phyloP scores from a whole-genome alignment of 176 grass and related monocot genomes.

The Olyra latifolia region DNA sequence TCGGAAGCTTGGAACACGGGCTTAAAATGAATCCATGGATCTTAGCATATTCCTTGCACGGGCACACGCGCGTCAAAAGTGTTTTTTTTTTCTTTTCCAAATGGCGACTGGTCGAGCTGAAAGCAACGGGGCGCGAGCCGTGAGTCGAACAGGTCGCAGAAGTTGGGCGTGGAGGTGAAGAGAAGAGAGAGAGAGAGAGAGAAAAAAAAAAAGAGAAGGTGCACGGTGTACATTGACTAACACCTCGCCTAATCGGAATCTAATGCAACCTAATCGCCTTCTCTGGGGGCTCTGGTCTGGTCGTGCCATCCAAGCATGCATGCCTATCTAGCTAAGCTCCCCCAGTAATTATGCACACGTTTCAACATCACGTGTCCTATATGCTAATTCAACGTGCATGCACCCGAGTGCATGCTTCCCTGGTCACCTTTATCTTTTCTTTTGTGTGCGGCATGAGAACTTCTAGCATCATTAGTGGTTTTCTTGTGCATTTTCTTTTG shows the following conservation, averaged over 20 bases:
- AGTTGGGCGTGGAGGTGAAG: not conserved
- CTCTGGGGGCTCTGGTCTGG: not conserved
- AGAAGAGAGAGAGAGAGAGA: no score
- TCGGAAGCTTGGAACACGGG: no score
- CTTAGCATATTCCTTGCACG: no score
- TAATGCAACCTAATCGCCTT: not conserved
- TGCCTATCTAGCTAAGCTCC: not conserved
- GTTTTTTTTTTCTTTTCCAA: not conserved
- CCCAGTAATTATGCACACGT: not conserved
- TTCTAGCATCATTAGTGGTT: not conserved
- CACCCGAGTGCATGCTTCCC: not conserved
- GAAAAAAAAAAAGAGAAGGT: not conserved
- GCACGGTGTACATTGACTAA: no score
- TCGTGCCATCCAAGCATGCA: not conserved
- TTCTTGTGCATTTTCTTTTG: no score
- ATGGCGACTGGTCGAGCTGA: not conserved
- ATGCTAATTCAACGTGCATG: not conserved
- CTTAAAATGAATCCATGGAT: no score
- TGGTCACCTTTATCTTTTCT: not conserved
- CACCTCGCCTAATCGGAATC: not conserved
- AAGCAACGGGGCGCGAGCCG: not conserved
- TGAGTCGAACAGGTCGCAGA: not conserved
- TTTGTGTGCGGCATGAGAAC: conserved; percentile 21
- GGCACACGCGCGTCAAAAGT: not conserved
- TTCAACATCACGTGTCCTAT: conserved; percentile 27